Evolutionary conservation across 306 rosid genomes (phyloP).

Genomic region (Carpinus fangiana): DNA sequence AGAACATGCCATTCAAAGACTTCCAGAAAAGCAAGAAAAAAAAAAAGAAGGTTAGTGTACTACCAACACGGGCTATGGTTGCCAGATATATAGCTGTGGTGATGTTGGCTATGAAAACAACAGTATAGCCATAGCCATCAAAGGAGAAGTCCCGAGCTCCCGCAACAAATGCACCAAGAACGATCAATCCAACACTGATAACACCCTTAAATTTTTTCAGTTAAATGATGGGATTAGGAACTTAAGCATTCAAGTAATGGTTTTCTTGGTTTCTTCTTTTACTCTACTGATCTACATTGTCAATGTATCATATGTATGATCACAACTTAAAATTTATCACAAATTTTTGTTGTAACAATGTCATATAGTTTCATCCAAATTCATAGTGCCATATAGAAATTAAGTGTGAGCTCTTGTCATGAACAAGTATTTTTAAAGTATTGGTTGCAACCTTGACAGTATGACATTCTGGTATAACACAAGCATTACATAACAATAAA

Average conservation of each 20-base stretch:
- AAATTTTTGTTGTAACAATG: too few relatives aligned
- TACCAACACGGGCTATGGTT: slow-evolving; percentile 89
- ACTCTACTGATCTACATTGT: too few relatives aligned
- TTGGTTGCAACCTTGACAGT: too few relatives aligned
- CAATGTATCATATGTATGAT: too few relatives aligned
- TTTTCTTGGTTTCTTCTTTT: too few relatives aligned
- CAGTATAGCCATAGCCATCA: slow-evolving; percentile 77
- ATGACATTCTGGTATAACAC: too few relatives aligned
- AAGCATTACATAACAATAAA: not conserved
- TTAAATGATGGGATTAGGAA: slow-evolving; percentile 62
- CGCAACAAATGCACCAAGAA: slow-evolving; percentile 90
- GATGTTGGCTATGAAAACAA: slow-evolving; percentile 88
- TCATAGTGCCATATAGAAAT: too few relatives aligned
- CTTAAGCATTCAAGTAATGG: slow-evolving; percentile 34
- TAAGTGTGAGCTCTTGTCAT: too few relatives aligned
- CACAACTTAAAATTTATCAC: too few relatives aligned
- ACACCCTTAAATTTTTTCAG: slow-evolving; percentile 71
- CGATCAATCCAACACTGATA: slow-evolving; percentile 93
- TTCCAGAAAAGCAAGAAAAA: slow-evolving; percentile 1
- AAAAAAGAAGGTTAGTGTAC: slow-evolving; percentile 27
- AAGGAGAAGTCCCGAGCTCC: slow-evolving; percentile 93
- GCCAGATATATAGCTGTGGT: slow-evolving; percentile 94
- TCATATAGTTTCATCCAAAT: too few relatives aligned
- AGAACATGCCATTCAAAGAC: slow-evolving; percentile 10
- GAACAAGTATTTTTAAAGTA: too few relatives aligned